Base-by-base conservation (phyloP, 352 stramenopile genomes). In the Globisporangium heterothallicum region DNA sequence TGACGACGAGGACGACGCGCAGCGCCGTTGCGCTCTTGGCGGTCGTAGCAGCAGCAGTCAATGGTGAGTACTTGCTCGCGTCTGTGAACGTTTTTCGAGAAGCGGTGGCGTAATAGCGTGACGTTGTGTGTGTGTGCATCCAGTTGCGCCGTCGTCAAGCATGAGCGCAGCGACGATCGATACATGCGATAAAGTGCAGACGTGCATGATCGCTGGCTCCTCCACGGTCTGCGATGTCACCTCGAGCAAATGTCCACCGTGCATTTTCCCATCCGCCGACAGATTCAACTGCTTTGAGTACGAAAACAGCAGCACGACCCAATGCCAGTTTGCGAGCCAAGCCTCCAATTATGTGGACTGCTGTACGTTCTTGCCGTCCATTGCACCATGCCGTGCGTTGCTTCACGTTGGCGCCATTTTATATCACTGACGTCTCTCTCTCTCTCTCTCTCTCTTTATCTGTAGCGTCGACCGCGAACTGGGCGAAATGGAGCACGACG, bases 261-360 rank as follows among this genome's bases (percentile, higher is more conserved):
- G 78, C 56, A 74, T 88, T 48, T 87, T 82, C 66, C 59, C 61
- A 34, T 60, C 79, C 7, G 58, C 70, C 41, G 59, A 59, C 49
- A 60, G 60, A n/a, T 85, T 67, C 66, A 72, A 66, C 27, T 88
- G 78, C 66, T 88, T 63, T 59, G 68, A 79, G 50, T 86, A 88
- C 59, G 64, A 83, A 58, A 66, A 66, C 44, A 64, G 64, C 13
- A 82, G 70, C 66, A 82, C 83, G 10, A 25, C 18, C 24, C 32
- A 46, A 14, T 88, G 78, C 26, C 78, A 74, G 1, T 88, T 78
- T 61, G 77, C 72, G 14, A 70, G 68, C 14, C 2, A 6, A 4
- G 26, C n/a, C 49, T 68, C 83, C 27, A 70, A 75, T 52, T 86
- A 86, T 49, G 34, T 58, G 24, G 78, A 88, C 55, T 88, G 78